phyloP scores from a whole-genome alignment of 2,329 filamentous ascomycete genomes.

The Ophiosphaerella korrae region DNA sequence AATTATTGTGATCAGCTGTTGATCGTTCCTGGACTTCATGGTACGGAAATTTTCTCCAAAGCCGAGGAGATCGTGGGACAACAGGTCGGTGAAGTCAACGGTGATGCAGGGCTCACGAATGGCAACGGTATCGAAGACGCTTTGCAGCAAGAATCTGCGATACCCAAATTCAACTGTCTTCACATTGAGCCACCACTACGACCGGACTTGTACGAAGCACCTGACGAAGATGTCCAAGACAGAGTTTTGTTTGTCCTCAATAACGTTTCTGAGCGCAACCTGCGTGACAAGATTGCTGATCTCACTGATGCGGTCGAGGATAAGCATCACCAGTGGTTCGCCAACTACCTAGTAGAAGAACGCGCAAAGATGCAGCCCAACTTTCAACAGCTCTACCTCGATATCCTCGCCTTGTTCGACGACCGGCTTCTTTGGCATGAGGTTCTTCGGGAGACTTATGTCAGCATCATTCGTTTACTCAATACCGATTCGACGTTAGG shows the following conservation, averaged over 20 bases:
- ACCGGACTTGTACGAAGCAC: constrained; percentile 75
- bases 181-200: constrained; percentile 72
- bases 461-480: constrained; percentile 82
- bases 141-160: constrained; percentile 62
- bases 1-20: constrained; percentile 86
- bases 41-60: constrained; percentile 82
- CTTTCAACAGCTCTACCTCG: constrained; percentile 90
- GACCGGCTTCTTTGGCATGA: constrained; percentile 82
- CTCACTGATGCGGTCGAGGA: constrained; percentile 78
- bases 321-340: constrained; percentile 94
- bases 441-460: constrained; percentile 90
- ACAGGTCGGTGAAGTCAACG: constrained; percentile 64
- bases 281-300: constrained; percentile 82
- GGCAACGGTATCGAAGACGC: constrained; percentile 69
- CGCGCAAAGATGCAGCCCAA: constrained; percentile 97
- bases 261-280: constrained; percentile 89
- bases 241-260: constrained; percentile 96
- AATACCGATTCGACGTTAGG: constrained; percentile 88
- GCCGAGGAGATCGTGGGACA: constrained; percentile 80
- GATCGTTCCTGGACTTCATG: constrained; percentile 79
- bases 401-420: constrained; percentile 82
- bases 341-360: constrained; percentile 90
- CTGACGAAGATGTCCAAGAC: constrained; percentile 82
- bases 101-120: constrained; percentile 64
- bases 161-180: constrained; percentile 77